These are phyloP conservation scores for Penicillium atrosanguineum DNA, from an alignment of 495 filamentous ascomycete genomes.

Conservation along the genomic window DNA sequence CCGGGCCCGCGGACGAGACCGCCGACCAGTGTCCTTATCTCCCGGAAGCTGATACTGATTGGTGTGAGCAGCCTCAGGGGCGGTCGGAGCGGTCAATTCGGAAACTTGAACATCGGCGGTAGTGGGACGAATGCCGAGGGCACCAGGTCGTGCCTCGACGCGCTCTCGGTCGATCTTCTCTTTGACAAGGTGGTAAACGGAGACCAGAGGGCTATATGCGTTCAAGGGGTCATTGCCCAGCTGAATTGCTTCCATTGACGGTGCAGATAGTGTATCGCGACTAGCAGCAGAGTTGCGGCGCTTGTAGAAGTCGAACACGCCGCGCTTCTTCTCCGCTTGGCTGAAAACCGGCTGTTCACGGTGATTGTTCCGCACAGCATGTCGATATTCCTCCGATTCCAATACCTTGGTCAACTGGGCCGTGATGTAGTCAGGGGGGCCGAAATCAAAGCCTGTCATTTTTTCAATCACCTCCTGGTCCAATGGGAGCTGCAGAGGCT, in stretches of 20 bases:
- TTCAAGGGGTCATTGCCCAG: conserved; percentile 87
- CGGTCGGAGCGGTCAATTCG: conserved; percentile 70
- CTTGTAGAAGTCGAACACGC: conserved; percentile 97
- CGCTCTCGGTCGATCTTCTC: conserved; percentile 90
- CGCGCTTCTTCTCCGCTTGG: conserved; percentile 80
- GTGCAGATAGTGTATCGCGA: conserved; percentile 81
- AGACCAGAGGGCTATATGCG: conserved; percentile 88
- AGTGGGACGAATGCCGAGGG: conserved; percentile 51
- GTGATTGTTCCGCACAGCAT: conserved; percentile 65
- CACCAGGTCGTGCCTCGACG: conserved; percentile 59
- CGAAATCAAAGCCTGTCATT: conserved; percentile 99
- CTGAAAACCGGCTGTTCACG: conserved; percentile 62
- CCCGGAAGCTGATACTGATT: conserved; percentile 86
- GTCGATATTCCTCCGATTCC: conserved; percentile 88
- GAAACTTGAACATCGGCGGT: conserved; percentile 66
- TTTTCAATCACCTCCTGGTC: conserved; percentile 80
- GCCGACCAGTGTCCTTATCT: conserved; percentile 72
- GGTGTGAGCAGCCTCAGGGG: conserved; percentile 89
- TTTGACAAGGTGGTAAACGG: conserved; percentile 91
- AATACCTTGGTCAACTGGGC: conserved; percentile 78
- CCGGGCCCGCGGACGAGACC: conserved; percentile 79
- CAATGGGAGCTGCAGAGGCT: conserved; percentile 80
- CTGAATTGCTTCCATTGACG: conserved; percentile 79
- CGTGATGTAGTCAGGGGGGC: conserved; percentile 75
- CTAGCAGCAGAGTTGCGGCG: conserved; percentile 81